phyloP scores from a whole-genome alignment of 305 asterid genomes.

The Fraxinus platypoda region DNA sequence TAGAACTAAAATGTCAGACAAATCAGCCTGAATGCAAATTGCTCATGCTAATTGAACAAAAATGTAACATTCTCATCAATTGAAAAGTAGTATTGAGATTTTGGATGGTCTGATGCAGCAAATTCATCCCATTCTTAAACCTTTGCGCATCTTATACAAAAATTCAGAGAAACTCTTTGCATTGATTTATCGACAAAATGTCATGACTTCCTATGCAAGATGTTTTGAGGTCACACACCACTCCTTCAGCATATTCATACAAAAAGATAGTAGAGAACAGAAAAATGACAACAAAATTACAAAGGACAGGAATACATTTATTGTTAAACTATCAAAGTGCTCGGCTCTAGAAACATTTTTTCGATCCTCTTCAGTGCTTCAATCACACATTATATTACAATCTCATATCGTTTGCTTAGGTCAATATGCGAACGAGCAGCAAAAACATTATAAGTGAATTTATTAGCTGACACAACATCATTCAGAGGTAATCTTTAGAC shows the following conservation, averaged over 20 bases:
- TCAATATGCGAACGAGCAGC: not conserved
- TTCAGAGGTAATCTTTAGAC: not conserved
- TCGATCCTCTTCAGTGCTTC: not conserved
- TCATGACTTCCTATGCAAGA: not conserved
- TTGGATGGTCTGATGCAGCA: not conserved
- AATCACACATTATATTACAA: not conserved
- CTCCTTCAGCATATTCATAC: not conserved
- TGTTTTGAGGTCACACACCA: not conserved
- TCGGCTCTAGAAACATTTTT: not conserved
- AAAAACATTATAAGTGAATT: not conserved
- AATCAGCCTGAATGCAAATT: not conserved
- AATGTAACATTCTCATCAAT: not conserved
- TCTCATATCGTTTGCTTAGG: not conserved
- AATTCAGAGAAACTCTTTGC: not conserved
- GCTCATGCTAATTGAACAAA: not conserved
- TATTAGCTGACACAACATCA: not conserved
- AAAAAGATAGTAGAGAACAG: not conserved
- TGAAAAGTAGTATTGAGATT: not conserved
- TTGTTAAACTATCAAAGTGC: not conserved
- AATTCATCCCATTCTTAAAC: not conserved
- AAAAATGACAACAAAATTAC: not conserved
- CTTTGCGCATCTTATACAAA: not conserved
- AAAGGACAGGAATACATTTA: not conserved
- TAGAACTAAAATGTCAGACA: not conserved
- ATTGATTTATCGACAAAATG: not conserved